phyloP scores from a whole-genome alignment of 208 protist species.

The Trypanosoma brucei region DNA sequence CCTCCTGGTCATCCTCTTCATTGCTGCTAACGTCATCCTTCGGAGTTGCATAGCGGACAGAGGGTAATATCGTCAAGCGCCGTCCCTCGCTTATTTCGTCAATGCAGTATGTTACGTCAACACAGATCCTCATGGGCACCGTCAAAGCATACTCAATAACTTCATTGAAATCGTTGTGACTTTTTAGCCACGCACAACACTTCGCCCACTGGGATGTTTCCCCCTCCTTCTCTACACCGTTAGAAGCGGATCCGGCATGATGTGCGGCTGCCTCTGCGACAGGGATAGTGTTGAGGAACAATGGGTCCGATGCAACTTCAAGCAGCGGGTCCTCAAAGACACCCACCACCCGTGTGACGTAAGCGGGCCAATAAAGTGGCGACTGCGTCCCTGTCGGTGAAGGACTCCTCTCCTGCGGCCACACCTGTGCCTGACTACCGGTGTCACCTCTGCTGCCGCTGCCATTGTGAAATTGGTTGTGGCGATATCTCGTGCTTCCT shows the following conservation, averaged over 20 bases:
- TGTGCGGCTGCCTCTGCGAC: too few relatives aligned
- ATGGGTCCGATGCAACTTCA: slow-evolving; percentile 19
- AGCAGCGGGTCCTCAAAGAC: slow-evolving; percentile 45
- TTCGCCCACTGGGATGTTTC: neutral
- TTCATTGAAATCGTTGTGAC: slow-evolving; percentile 41
- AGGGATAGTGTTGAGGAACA: slow-evolving; percentile 1
- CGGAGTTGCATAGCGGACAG: slow-evolving; percentile 7
- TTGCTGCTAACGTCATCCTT: neutral
- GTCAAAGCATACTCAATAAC: slow-evolving; percentile 36
- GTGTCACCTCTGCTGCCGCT: neutral
- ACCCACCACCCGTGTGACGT: slow-evolving; percentile 40
- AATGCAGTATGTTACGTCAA: slow-evolving; percentile 62
- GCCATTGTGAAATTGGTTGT: neutral
- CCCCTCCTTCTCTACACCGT: too few relatives aligned
- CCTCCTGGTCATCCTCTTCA: slow-evolving; percentile 13
- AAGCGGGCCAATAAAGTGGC: slow-evolving; percentile 69
- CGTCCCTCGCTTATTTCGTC: slow-evolving; percentile 60
- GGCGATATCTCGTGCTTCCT: slow-evolving; percentile 4
- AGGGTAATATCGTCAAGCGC: slow-evolving; percentile 26
- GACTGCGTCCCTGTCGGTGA: slow-evolving; percentile 10
- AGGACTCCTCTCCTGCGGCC: slow-evolving; percentile 1
- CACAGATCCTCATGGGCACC: slow-evolving; percentile 44
- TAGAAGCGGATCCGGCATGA: too few relatives aligned
- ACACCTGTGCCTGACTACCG: neutral
- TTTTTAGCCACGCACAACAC: slow-evolving; percentile 29